Percentiles rank a stretch among this genome's conserved stretches.
These are phyloP conservation scores for Lasiosphaeris hirsuta DNA, from an alignment of 495 filamentous ascomycete genomes.

Conservation along the genomic window DNA sequence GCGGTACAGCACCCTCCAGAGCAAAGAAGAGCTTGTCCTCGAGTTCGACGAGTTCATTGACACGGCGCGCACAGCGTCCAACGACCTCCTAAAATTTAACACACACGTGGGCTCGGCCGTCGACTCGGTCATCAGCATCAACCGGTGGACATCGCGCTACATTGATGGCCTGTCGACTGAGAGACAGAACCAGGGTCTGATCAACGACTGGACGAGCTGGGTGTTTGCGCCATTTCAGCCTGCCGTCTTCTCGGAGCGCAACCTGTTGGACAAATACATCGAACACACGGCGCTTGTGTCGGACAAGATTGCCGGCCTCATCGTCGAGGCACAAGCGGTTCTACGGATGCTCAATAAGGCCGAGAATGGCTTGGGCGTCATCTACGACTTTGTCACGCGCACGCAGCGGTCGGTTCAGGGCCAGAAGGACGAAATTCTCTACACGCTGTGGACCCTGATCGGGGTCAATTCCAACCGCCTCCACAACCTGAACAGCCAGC, in stretches of 20 bases:
- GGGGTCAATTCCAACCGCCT: conserved; percentile 58
- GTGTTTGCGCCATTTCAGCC: conserved; percentile 57
- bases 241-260: conserved; percentile 47
- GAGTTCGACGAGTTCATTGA: conserved; percentile 68
- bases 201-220: conserved; percentile 34
- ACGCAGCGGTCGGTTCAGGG: conserved; percentile 48
- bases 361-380: conserved; percentile 60
- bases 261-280: conserved; percentile 59
- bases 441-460: conserved; percentile 65
- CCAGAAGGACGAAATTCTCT: conserved; percentile 57
- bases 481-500: conserved; percentile 54
- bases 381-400: conserved; percentile 59
- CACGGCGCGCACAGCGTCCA: conserved; percentile 50
- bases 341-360: conserved; percentile 55
- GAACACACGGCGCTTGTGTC: conserved; percentile 61
- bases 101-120: conserved; percentile 64
- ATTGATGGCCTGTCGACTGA: conserved; percentile 55
- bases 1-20: conserved; percentile 38
- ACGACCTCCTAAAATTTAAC: conserved; percentile 64
- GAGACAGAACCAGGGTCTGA: conserved; percentile 40
- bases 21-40: conserved; percentile 58
- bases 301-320: conserved; percentile 59
- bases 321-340: conserved; percentile 62
- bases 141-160: conserved; percentile 60
- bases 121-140: conserved; percentile 62